phyloP scores from a whole-genome alignment of 106 monocot species.

The Xerophyta viscosa region DNA sequence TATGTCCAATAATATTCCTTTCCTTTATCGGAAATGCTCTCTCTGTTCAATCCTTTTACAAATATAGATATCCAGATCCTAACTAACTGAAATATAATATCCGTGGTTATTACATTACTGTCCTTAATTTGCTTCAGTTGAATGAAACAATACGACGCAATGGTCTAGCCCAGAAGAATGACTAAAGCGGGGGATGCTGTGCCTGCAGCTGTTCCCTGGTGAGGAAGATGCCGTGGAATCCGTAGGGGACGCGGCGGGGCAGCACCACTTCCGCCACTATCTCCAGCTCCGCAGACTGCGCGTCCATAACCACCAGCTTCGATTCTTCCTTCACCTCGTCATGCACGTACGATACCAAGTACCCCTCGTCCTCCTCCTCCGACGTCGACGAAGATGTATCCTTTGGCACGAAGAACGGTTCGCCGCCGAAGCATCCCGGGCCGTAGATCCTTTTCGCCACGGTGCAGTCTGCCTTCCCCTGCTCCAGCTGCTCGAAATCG shows the following conservation, averaged over 20 bases:
- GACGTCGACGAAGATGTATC: not conserved
- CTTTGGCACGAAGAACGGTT: constrained; percentile 31
- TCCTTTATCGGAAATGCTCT: too few species aligned
- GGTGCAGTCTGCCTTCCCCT: constrained; percentile 6
- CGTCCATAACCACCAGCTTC: constrained; percentile 73
- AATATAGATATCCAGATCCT: too few species aligned
- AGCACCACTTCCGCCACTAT: constrained; percentile 58
- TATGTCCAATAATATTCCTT: too few species aligned
- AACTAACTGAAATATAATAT: too few species aligned
- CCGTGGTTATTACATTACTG: too few species aligned
- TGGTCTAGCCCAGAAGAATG: too few species aligned
- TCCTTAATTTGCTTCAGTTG: too few species aligned
- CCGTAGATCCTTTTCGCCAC: constrained; percentile 16
- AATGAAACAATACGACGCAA: too few species aligned
- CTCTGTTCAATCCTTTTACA: too few species aligned
- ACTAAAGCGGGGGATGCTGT: constrained; percentile 15
- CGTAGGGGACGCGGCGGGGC: constrained; percentile 64
- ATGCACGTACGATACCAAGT: constrained; percentile 62
- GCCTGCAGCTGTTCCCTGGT: constrained; percentile 26
- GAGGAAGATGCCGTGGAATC: constrained; percentile 76
- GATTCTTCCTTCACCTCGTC: constrained; percentile 52
- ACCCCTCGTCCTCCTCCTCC: constrained; percentile 61
- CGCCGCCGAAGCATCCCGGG: constrained; percentile 19
- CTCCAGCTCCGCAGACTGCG: constrained; percentile 53
- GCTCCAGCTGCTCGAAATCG: constrained; percentile 3